Percentiles rank a stretch among this genome's conserved stretches.
phyloP scores from a whole-genome alignment of 1,284 basidiomycete genomes.

The Ceratorhiza oryzae-sativae region DNA sequence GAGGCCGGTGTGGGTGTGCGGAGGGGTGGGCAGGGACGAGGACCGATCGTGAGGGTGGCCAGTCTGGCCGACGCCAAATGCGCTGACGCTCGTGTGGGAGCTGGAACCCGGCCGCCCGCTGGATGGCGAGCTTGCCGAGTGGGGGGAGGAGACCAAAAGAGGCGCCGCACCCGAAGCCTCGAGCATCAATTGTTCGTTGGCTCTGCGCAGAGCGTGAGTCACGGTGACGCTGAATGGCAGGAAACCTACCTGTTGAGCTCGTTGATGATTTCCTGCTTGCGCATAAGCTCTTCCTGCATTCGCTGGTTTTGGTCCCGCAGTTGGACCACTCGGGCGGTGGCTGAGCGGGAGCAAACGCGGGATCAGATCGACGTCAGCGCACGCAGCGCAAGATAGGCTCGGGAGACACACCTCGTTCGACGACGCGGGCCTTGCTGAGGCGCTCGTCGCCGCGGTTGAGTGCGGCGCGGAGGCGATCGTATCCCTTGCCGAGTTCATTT shows the following conservation, averaged over 20 bases:
- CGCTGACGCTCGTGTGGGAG: slow-evolving; percentile 32
- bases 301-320: slow-evolving; percentile 23
- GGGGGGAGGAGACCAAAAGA: slow-evolving; percentile 31
- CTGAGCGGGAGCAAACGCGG: slow-evolving; percentile 25
- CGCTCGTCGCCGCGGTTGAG: slow-evolving; percentile 38
- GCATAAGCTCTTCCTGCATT: slow-evolving; percentile 27
- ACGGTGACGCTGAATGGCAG: neutral
- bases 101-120: slow-evolving; percentile 31
- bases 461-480: slow-evolving; percentile 26
- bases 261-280: slow-evolving; percentile 24
- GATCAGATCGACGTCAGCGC: slow-evolving; percentile 18
- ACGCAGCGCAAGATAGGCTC: neutral
- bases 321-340: slow-evolving; percentile 36
- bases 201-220: neutral
- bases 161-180: slow-evolving; percentile 33
- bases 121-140: slow-evolving; percentile 17
- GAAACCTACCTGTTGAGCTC: slow-evolving; percentile 27
- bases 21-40: slow-evolving; percentile 33
- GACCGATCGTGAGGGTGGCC: slow-evolving; percentile 26
- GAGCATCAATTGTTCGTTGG: slow-evolving; percentile 34
- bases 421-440: slow-evolving; percentile 30
- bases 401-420: slow-evolving; percentile 19
- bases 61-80: slow-evolving; percentile 13
- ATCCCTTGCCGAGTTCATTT: slow-evolving; percentile 34
- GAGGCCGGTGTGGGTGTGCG: slow-evolving; percentile 32